These are phyloP conservation scores for Nemania sp. DNA, from an alignment of 2,329 filamentous ascomycete species.

Conservation along the genomic window DNA sequence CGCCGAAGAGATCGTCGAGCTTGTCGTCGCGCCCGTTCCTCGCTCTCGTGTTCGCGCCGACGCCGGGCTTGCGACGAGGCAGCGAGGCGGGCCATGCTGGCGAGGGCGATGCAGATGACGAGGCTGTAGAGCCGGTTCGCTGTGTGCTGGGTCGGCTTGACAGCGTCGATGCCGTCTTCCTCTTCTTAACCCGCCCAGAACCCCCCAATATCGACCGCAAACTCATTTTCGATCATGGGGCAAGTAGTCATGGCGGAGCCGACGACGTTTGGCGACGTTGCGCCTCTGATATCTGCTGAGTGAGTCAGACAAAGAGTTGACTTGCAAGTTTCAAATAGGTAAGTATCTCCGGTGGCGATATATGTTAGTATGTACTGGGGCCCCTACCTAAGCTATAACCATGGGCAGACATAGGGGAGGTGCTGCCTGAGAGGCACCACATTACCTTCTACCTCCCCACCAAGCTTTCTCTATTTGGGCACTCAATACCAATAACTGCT, in stretches of 20 bases:
- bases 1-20: conserved; percentile 43
- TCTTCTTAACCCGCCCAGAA: conserved; percentile 41
- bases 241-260: conserved; percentile 30
- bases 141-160: conserved; percentile 30
- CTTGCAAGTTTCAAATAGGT: background rate
- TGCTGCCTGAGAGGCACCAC: background rate
- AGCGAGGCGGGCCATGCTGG: conserved; percentile 34
- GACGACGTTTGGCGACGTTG: background rate
- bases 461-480: too few species aligned
- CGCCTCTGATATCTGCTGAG: too few species aligned
- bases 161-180: conserved; percentile 28
- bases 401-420: too few species aligned
- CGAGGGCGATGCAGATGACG: conserved; percentile 24
- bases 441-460: too few species aligned
- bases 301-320: conserved; percentile 12
- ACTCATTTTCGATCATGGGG: conserved; percentile 33
- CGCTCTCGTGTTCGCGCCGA: conserved; percentile 10
- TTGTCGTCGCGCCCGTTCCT: conserved; percentile 31
- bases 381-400: too few species aligned
- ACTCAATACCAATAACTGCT: too few species aligned
- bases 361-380: too few species aligned
- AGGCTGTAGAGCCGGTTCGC: conserved; percentile 19
- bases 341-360: background rate
- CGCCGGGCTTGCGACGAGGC: conserved; percentile 33
- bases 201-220: conserved; percentile 39